Evolutionary conservation across 305 asterid genomes (phyloP).

Genomic region (Fraxinus floribunda): DNA sequence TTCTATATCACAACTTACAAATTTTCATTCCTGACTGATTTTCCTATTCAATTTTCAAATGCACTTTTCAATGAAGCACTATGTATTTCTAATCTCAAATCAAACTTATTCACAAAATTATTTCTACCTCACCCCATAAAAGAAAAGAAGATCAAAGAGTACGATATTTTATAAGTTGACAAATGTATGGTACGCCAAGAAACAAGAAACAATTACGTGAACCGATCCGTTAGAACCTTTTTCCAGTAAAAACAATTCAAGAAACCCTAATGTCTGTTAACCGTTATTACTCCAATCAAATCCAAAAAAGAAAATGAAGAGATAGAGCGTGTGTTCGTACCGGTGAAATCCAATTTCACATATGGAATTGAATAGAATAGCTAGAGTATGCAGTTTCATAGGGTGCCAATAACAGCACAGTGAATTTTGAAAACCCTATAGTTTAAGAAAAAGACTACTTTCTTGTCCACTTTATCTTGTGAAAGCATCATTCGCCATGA

Average conservation of each 20-base stretch:
- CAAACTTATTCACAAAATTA: not conserved
- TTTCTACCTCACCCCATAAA: conserved; percentile 7
- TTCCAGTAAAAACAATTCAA: conserved; percentile 4
- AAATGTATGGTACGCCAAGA: conserved; percentile 4
- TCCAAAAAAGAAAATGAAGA: conserved; percentile 13
- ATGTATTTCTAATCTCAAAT: not conserved
- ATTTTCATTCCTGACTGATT: not conserved
- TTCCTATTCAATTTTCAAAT: conserved; percentile 11
- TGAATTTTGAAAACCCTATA: conserved; percentile 32
- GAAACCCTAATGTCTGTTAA: conserved; percentile 24
- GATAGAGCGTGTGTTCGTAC: not conserved
- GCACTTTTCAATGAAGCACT: not conserved
- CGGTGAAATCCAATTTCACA: not conserved
- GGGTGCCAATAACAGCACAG: not conserved
- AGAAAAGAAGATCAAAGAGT: not conserved
- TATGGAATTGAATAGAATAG: not conserved
- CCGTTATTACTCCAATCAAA: conserved; percentile 22
- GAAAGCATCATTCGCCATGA: conserved; percentile 44
- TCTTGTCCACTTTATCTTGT: conserved; percentile 37
- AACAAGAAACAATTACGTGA: conserved; percentile 7
- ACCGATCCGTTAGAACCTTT: conserved; percentile 30
- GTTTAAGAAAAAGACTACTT: conserved; percentile 35
- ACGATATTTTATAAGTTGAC: not conserved
- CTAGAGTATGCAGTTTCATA: not conserved
- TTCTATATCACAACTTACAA: conserved; percentile 22